A percentile compares a stretch with the other conserved stretches of the same genome.
Conservation (phyloP, 106 monocot species). For the Agapanthus africanus region DNA sequence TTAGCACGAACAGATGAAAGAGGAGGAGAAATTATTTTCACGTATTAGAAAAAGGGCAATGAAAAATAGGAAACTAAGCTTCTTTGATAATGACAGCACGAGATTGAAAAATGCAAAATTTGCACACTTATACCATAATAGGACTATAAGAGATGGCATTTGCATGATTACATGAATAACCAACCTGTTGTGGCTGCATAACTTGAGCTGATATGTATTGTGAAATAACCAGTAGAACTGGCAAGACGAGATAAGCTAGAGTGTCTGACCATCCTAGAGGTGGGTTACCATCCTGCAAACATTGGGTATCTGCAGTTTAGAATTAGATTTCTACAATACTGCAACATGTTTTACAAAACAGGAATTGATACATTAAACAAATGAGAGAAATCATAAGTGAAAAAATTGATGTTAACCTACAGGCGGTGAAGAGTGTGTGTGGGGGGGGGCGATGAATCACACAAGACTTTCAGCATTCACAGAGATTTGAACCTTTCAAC, state of each 20-base stretch:
- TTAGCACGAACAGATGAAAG: background rate
- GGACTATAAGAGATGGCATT: background rate
- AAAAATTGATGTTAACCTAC: background rate
- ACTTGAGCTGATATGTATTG: slow-evolving; percentile 85
- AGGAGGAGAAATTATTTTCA: background rate
- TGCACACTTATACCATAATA: background rate
- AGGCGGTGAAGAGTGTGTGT: background rate
- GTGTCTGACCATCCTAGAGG: slow-evolving; percentile 94
- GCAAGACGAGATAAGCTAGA: slow-evolving; percentile 79
- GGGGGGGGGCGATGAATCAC: background rate
- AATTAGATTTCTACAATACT: background rate
- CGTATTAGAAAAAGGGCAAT: background rate
- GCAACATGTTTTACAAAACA: background rate
- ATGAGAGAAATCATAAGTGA: background rate
- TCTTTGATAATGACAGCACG: background rate
- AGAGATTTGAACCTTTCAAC: no score
- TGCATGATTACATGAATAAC: background rate
- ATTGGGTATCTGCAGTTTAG: slow-evolving; percentile 1
- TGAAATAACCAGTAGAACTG: slow-evolving; percentile 61
- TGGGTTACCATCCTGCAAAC: slow-evolving; percentile 89
- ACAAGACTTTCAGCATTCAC: background rate
- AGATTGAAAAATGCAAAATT: background rate
- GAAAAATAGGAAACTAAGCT: background rate
- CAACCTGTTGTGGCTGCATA: slow-evolving; percentile 74
- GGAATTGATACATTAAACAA: background rate